Percentiles rank a stretch among this genome's conserved stretches.
Evolutionary conservation across 2,329 filamentous ascomycete genomes (phyloP).

Genomic region (Hirsutella minnesotensis): DNA sequence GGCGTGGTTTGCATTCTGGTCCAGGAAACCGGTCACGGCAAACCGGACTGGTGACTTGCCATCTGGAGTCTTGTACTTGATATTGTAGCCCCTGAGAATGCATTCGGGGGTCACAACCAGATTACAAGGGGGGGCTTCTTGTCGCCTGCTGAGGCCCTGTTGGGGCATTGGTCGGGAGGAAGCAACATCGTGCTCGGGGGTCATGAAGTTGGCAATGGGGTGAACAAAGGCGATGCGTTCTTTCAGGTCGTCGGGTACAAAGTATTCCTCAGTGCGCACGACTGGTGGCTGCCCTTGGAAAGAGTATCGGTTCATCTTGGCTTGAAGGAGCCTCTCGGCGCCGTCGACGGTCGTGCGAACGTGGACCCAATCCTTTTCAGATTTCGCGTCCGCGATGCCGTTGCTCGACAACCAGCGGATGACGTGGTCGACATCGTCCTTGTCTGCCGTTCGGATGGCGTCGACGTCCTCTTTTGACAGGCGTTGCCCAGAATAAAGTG

Average conservation of each 20-base stretch:
- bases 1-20: constrained; percentile 31
- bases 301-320: constrained; percentile 27
- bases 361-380: constrained; percentile 28
- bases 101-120: constrained; percentile 24
- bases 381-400: constrained; percentile 20
- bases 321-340: constrained; percentile 28
- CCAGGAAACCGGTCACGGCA: constrained; percentile 37
- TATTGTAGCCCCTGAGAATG: constrained; percentile 33
- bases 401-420: constrained; percentile 28
- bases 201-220: constrained; percentile 37
- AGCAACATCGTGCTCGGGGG: constrained; percentile 20
- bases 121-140: not conserved
- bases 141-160: not conserved
- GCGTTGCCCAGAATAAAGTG: constrained; percentile 13
- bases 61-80: constrained; percentile 21
- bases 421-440: constrained; percentile 22
- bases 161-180: not conserved
- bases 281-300: constrained; percentile 24
- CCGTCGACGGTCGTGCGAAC: constrained; percentile 27
- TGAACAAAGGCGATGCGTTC: constrained; percentile 32
- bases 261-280: constrained; percentile 32
- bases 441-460: constrained; percentile 21
- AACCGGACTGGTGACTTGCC: constrained; percentile 24
- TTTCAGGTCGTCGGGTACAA: constrained; percentile 26
- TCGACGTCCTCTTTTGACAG: constrained; percentile 24